Conservation (phyloP, 1,284 basidiomycete species). For the Rhizoctonia solani region DNA sequence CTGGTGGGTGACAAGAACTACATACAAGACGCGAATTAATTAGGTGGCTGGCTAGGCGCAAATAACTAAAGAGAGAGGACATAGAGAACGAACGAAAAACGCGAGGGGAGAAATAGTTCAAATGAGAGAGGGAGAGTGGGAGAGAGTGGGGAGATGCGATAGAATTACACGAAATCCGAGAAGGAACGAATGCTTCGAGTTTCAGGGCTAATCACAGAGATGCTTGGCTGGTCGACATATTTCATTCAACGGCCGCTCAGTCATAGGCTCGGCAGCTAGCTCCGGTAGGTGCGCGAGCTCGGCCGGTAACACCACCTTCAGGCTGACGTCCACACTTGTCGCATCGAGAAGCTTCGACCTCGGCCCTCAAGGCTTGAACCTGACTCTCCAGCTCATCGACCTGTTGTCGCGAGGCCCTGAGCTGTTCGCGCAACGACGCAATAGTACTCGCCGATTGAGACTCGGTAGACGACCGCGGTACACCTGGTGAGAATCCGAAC, state of each 20-base stretch:
- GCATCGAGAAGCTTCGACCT: slow-evolving; percentile 14
- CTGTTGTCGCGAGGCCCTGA: slow-evolving; percentile 10
- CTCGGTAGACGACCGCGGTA: slow-evolving; percentile 21
- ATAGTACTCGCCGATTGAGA: slow-evolving; percentile 19
- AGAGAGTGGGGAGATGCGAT: not conserved
- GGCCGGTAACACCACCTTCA: slow-evolving; percentile 26
- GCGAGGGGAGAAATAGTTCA: not conserved
- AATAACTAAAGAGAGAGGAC: not conserved
- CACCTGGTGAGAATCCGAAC: slow-evolving; percentile 8
- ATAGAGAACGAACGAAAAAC: not conserved
- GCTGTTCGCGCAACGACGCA: slow-evolving; percentile 19
- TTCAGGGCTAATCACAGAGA: not conserved
- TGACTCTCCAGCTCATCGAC: slow-evolving; percentile 30
- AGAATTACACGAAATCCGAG: slow-evolving; percentile 9
- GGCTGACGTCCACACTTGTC: slow-evolving; percentile 10
- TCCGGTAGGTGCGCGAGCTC: slow-evolving; percentile 36
- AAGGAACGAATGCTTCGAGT: too few species aligned
- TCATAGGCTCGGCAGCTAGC: slow-evolving; percentile 16
- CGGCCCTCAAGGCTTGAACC: slow-evolving; percentile 13
- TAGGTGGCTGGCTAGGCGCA: too few species aligned
- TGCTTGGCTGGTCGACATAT: too few species aligned
- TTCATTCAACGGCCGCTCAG: too few species aligned
- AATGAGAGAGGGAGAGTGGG: not conserved
- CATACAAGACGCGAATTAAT: slow-evolving; percentile 1
- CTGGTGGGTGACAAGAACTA: not conserved